Percentiles rank a stretch among this genome's conserved stretches.
phyloP scores from a whole-genome alignment of 2,329 filamentous ascomycete genomes.

The Aspergillus japonicus region DNA sequence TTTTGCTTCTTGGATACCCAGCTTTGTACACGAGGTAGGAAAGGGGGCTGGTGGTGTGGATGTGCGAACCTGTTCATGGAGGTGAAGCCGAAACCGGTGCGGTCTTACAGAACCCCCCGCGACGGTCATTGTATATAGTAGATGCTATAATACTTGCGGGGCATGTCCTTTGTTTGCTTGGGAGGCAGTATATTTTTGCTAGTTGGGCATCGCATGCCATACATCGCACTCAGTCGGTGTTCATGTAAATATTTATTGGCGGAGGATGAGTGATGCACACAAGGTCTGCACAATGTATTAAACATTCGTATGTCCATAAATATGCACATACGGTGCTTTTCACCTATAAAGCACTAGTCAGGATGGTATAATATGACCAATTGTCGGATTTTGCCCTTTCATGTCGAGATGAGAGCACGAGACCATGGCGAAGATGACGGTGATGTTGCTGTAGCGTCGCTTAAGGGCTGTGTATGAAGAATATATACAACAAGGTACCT shows the following conservation, averaged over 20 bases:
- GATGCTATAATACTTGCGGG: too few relatives aligned
- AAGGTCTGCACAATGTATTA: too few relatives aligned
- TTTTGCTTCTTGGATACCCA: neutral
- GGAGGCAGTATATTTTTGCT: too few relatives aligned
- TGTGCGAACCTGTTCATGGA: neutral
- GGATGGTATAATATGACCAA: too few relatives aligned
- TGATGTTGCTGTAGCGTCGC: neutral
- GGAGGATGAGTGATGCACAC: too few relatives aligned
- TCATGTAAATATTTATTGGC: too few relatives aligned
- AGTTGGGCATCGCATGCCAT: neutral
- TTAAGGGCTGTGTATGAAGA: neutral
- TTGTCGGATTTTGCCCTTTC: too few relatives aligned
- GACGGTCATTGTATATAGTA: neutral
- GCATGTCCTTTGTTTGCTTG: too few relatives aligned
- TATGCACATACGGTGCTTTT: too few relatives aligned
- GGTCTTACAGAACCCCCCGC: neutral
- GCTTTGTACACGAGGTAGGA: neutral
- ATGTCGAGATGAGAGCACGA: neutral
- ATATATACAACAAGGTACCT: neutral
- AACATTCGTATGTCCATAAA: too few relatives aligned
- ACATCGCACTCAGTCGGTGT: too few relatives aligned
- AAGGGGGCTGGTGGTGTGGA: neutral
- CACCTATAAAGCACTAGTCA: too few relatives aligned
- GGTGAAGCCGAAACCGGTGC: neutral
- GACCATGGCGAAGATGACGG: neutral